Percentiles rank a stretch among this genome's conserved stretches.
phyloP scores from a whole-genome alignment of 805 yeast genomes.

The Candida dendrica region DNA sequence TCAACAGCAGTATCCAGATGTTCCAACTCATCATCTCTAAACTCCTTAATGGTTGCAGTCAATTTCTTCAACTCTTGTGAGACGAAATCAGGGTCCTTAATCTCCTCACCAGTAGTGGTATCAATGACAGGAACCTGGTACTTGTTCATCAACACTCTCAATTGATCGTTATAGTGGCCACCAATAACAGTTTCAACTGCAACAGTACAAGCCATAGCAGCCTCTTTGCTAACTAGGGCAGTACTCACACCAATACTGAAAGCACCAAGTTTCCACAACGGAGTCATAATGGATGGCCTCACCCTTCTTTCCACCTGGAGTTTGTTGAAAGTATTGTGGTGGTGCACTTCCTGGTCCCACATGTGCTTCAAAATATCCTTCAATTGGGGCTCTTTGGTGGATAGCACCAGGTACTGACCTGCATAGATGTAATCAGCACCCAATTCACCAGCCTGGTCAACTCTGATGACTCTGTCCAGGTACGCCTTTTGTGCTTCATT shows the following conservation, averaged over 20 bases:
- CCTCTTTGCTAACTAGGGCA: conserved; percentile 82
- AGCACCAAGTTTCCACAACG: conserved; percentile 91
- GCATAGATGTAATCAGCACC: conserved; percentile 92
- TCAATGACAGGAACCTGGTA: conserved; percentile 39
- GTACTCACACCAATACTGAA: conserved; percentile 80
- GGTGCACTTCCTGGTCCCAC: conserved; percentile 98
- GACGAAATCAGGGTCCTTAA: conserved; percentile 19
- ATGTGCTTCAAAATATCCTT: conserved; percentile 81
- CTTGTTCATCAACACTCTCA: conserved; percentile 67
- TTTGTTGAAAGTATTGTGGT: conserved; percentile 75
- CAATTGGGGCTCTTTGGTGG: conserved; percentile 62
- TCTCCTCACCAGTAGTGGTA: conserved; percentile 19
- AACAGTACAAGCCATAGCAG: conserved; percentile 99
- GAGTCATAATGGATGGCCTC: conserved; percentile 87
- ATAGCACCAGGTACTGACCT: conserved; percentile 79
- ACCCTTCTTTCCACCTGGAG: conserved; percentile 74
- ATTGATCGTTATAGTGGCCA: conserved; percentile 86
- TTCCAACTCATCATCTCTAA: conserved; percentile 92
- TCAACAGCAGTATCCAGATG: conserved; percentile 91
- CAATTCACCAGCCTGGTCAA: conserved; percentile 96
- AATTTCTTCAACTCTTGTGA: conserved; percentile 53
- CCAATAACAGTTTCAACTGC: conserved; percentile 99
- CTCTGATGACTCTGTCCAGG: conserved; percentile 71
- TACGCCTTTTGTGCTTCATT: conserved; percentile 57
- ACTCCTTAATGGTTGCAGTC: conserved; percentile 57